Percentiles rank a stretch among this genome's conserved stretches.
phyloP scores from a whole-genome alignment of 2,329 filamentous ascomycete genomes.

The Hymenoscyphus linearis region DNA sequence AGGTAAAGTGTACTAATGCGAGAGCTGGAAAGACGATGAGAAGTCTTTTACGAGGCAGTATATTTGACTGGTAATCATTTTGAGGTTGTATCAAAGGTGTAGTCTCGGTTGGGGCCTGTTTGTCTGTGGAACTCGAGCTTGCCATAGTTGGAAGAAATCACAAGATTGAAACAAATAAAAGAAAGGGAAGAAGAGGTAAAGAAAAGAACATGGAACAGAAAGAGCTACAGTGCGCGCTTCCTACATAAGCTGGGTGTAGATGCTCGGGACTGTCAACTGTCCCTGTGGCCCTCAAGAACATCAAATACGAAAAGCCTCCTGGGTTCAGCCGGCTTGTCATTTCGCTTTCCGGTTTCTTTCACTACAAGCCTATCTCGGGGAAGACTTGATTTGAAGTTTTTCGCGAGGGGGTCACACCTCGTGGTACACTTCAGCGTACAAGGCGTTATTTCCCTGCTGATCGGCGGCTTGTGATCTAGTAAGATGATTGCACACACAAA shows the following conservation, averaged over 20 bases:
- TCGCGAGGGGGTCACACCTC: background rate
- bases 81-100: background rate
- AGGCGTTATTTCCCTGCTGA: background rate
- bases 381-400: background rate
- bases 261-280: background rate
- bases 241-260: background rate
- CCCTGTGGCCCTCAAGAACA: background rate
- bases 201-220: background rate
- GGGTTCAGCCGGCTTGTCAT: background rate
- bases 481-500: background rate
- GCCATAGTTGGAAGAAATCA: background rate
- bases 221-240: background rate
- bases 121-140: background rate
- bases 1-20: constrained; percentile 11
- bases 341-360: background rate
- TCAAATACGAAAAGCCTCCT: background rate
- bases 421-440: background rate
- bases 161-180: background rate
- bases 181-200: background rate
- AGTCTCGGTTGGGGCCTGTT: background rate
- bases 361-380: background rate
- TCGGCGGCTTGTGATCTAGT: background rate
- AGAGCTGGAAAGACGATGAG: constrained; percentile 11
- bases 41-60: constrained; percentile 4
- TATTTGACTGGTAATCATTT: constrained; percentile 1